Conservation (phyloP, 345 rosid species). For the Citrus cavaleriei region DNA sequence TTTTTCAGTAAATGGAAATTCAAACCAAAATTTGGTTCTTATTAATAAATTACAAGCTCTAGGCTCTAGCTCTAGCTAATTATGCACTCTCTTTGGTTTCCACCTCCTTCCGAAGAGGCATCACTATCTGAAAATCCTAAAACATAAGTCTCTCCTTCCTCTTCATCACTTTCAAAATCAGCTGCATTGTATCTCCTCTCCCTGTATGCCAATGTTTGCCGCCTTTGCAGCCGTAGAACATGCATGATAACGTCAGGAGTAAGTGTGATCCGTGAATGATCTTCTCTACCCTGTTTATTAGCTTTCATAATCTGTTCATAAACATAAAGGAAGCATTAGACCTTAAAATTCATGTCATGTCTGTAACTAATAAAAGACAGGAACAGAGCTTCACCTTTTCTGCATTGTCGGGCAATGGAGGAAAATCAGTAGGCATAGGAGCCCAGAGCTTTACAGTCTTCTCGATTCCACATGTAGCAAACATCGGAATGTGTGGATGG, state of each 20-base stretch:
- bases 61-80: constrained; percentile 24
- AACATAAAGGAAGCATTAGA: constrained; percentile 3
- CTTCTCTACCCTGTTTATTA: constrained; percentile 51
- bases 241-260: constrained; percentile 72
- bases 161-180: constrained; percentile 36
- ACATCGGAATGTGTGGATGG: constrained; percentile 43
- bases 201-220: constrained; percentile 40
- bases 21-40: not conserved
- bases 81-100: constrained; percentile 22
- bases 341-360: not conserved
- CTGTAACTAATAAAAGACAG: not conserved
- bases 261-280: constrained; percentile 38
- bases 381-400: constrained; percentile 33
- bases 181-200: constrained; percentile 48
- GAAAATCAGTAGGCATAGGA: constrained; percentile 33
- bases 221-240: constrained; percentile 58
- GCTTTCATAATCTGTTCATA: constrained; percentile 54
- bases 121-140: constrained; percentile 22
- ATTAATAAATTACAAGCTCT: constrained; percentile 4
- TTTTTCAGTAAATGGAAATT: not conserved
- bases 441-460: constrained; percentile 54
- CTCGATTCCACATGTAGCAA: constrained; percentile 60
- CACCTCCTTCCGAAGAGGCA: constrained; percentile 26
- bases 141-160: constrained; percentile 27
- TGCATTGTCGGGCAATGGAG: constrained; percentile 37